Conservation (phyloP, 2,329 filamentous ascomycete genomes). For the Mariannaea elegans region DNA sequence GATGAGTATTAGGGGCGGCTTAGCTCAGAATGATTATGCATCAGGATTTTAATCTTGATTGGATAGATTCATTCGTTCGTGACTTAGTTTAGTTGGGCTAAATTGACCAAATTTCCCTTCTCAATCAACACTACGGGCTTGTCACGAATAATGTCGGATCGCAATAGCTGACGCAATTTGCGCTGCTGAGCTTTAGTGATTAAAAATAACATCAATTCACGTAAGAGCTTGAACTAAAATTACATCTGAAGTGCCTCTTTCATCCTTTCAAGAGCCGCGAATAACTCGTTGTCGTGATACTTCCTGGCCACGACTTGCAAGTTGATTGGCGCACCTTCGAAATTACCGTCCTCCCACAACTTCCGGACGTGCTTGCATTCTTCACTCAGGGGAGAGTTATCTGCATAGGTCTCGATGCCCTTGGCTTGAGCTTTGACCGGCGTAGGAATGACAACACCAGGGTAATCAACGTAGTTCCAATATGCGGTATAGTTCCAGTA, state of each 20-base stretch:
- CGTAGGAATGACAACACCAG: slow-evolving; percentile 40
- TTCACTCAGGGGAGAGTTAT: background rate
- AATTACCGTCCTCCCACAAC: slow-evolving; percentile 46
- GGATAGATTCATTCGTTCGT: too few relatives aligned
- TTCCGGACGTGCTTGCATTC: slow-evolving; percentile 33
- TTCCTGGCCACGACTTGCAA: slow-evolving; percentile 47
- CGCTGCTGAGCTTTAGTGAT: too few relatives aligned
- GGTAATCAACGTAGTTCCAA: slow-evolving; percentile 50
- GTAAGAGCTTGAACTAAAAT: background rate
- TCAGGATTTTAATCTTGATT: too few relatives aligned
- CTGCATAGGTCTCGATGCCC: background rate
- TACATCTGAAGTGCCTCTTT: background rate
- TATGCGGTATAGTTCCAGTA: slow-evolving; percentile 51
- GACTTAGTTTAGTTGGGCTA: too few relatives aligned
- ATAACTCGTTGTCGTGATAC: slow-evolving; percentile 41
- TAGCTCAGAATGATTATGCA: too few relatives aligned
- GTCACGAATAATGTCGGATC: too few relatives aligned
- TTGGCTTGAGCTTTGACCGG: slow-evolving; percentile 39
- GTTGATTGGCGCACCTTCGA: slow-evolving; percentile 46
- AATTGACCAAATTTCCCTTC: too few relatives aligned
- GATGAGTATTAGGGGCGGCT: slow-evolving; percentile 42
- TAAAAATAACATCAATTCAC: too few relatives aligned
- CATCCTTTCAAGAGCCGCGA: background rate
- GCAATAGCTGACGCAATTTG: too few relatives aligned
- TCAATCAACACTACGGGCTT: too few relatives aligned